Conservation (phyloP, 1,284 basidiomycete genomes). For the Peniophora sp. region DNA sequence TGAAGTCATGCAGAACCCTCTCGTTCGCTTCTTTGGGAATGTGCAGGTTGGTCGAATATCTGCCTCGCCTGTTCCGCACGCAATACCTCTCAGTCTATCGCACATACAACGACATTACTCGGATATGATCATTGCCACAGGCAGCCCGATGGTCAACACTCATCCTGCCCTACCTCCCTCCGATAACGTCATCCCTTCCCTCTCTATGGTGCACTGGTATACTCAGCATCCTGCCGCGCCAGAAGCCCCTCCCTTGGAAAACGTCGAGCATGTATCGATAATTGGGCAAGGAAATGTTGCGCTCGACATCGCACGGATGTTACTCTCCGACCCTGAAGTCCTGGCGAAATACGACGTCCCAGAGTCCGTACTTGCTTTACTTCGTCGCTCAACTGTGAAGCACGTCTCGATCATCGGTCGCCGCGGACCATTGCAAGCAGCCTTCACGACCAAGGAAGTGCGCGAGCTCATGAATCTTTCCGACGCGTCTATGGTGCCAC, state of each 20-base stretch:
- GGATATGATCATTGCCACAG: constrained; percentile 77
- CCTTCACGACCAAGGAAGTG: constrained; percentile 93
- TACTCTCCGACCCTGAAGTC: constrained; percentile 61
- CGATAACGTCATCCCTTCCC: constrained; percentile 63
- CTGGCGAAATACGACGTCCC: constrained; percentile 81
- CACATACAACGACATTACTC: constrained; percentile 66
- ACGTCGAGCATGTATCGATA: constrained; percentile 66
- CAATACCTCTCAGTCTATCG: constrained; percentile 47
- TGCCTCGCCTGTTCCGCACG: constrained; percentile 32
- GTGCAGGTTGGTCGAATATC: constrained; percentile 57
- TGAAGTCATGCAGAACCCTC: constrained; percentile 56
- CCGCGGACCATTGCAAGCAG: constrained; percentile 83
- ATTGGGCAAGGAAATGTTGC: constrained; percentile 97
- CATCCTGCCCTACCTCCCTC: constrained; percentile 48
- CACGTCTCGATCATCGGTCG: constrained; percentile 83
- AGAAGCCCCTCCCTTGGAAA: constrained; percentile 52
- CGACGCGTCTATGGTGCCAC: constrained; percentile 60
- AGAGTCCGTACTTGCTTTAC: constrained; percentile 60
- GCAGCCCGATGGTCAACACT: constrained; percentile 58
- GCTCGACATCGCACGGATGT: constrained; percentile 87
- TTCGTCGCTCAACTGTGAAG: constrained; percentile 57
- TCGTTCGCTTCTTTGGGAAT: constrained; percentile 90
- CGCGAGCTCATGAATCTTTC: constrained; percentile 83
- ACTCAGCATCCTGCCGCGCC: constrained; percentile 79
- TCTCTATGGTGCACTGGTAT: constrained; percentile 95